A percentile compares a stretch with the other conserved stretches of the same genome.
These are phyloP conservation scores for Aspergillus pseudoviridinutans DNA, from an alignment of 2,329 filamentous ascomycete species.

Conservation along the genomic window DNA sequence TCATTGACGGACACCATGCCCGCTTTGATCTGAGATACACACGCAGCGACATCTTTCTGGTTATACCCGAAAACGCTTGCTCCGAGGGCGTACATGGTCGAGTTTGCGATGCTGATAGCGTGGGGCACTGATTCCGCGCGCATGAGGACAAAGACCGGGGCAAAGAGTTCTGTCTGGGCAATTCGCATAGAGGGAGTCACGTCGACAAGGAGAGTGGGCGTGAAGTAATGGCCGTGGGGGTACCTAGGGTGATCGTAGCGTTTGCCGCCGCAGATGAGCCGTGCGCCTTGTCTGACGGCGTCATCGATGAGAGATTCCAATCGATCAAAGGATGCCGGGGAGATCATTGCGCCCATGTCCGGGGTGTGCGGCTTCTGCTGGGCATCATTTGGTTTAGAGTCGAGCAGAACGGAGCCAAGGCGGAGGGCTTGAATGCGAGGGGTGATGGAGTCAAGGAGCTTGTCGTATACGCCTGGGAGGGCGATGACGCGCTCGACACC, in stretches of 20 bases:
- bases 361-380: conserved; percentile 26
- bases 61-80: conserved; percentile 79
- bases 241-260: conserved; percentile 68
- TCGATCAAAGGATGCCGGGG: conserved; percentile 66
- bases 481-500: conserved; percentile 92
- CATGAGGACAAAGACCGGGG: conserved; percentile 84
- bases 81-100: conserved; percentile 79
- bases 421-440: conserved; percentile 71
- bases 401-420: conserved; percentile 65
- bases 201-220: conserved; percentile 84
- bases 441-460: conserved; percentile 65
- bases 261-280: conserved; percentile 74
- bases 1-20: conserved; percentile 97
- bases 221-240: conserved; percentile 83
- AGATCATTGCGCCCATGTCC: conserved; percentile 90
- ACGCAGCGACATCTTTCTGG: conserved; percentile 56
- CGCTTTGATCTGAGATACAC: conserved; percentile 66
- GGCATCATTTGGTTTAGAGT: conserved; percentile 29
- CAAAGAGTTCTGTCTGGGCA: conserved; percentile 88
- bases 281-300: conserved; percentile 74
- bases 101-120: conserved; percentile 76
- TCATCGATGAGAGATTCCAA: conserved; percentile 74
- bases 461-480: conserved; percentile 69
- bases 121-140: conserved; percentile 62
- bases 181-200: conserved; percentile 83